These are phyloP conservation scores for Cordyceps javanica DNA, from an alignment of 2,329 filamentous ascomycete genomes.

Conservation along the genomic window DNA sequence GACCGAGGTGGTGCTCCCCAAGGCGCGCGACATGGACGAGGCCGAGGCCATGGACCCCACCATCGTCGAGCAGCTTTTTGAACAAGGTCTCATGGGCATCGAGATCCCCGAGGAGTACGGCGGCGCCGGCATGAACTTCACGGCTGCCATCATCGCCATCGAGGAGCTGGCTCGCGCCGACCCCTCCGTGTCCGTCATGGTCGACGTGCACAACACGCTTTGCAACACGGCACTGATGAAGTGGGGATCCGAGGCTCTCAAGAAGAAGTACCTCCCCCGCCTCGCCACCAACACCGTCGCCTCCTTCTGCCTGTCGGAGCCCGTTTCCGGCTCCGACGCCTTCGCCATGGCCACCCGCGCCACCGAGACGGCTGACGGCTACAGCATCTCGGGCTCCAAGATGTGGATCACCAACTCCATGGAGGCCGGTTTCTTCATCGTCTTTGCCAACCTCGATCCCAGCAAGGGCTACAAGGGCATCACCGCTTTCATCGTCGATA, in stretches of 20 bases:
- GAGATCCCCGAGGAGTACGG: constrained; percentile 98
- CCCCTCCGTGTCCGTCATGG: constrained; percentile 88
- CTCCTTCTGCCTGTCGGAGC: constrained; percentile 90
- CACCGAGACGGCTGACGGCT: constrained; percentile 73
- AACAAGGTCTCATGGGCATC: constrained; percentile 94
- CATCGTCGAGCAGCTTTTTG: constrained; percentile 88
- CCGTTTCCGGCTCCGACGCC: constrained; percentile 87
- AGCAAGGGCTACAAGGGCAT: constrained; percentile 95
- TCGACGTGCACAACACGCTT: constrained; percentile 96
- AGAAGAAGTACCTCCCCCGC: constrained; percentile 84
- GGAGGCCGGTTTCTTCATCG: constrained; percentile 92
- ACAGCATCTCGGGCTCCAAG: constrained; percentile 84
- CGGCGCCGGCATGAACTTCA: constrained; percentile 98
- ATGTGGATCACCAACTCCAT: constrained; percentile 99
- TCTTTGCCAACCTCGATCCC: constrained; percentile 92
- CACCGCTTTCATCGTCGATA: constrained; percentile 91
- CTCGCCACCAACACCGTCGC: constrained; percentile 86
- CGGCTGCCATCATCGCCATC: constrained; percentile 88
- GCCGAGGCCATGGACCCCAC: constrained; percentile 85
- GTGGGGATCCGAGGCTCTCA: constrained; percentile 68
- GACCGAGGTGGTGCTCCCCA: constrained; percentile 79
- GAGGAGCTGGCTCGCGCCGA: constrained; percentile 94
- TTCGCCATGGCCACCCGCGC: constrained; percentile 93
- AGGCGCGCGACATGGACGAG: constrained; percentile 96
- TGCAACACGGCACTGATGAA: constrained; percentile 91